Evolutionary conservation across 345 rosid species (phyloP), one percentile per base, ranked within the genome.

Genomic region (Ceriops decandra): DNA sequence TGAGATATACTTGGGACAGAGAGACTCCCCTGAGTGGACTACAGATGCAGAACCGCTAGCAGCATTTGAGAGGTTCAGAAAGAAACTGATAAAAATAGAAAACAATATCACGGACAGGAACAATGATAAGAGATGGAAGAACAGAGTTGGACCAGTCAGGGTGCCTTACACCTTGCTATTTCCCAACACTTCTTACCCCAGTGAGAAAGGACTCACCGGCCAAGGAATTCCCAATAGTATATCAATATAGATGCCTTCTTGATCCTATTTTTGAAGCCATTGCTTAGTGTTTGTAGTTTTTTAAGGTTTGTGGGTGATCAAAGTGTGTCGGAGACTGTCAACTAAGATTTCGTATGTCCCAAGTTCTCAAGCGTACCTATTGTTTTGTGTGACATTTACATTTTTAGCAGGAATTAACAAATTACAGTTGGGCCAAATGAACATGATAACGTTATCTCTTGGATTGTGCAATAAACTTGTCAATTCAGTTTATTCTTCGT

Each of bases 171-270:
- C 88, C 13, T 64, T 95, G 68, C 84, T 91, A 27, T 91, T 74
- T 62, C 99, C 97, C 1, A 87, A 81, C 80, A 87, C 93, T 49
- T 82, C 88, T 77, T 52, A 78, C 80, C 70, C 89, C 3, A 87
- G 68, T 67, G 80, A 75, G 16, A 84, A 88, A 51, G 96, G 97
- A 6, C 84, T 95, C 53, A 88, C 93, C 1, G 96, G 93, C 59
- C 88, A 76, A 78, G 97, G 99, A 21, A 90, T 95, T 70, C 99
- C 99, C 10, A 95, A 91, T 60, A 91, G 99, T 57, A 61, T 95
- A 70, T 95, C 99, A 3, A 88, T 92, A 38, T 92, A 56, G 28
- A 54, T 63, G 60, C 38, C 9, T 67, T 64, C 21, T 7, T 64
- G 47, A 67, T 30, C 64, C 54, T 63, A 46, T 2, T 63, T 62